Evolutionary conservation across 768 basidiomycete species (phyloP).

Genomic region (Naganishia antarctica): DNA sequence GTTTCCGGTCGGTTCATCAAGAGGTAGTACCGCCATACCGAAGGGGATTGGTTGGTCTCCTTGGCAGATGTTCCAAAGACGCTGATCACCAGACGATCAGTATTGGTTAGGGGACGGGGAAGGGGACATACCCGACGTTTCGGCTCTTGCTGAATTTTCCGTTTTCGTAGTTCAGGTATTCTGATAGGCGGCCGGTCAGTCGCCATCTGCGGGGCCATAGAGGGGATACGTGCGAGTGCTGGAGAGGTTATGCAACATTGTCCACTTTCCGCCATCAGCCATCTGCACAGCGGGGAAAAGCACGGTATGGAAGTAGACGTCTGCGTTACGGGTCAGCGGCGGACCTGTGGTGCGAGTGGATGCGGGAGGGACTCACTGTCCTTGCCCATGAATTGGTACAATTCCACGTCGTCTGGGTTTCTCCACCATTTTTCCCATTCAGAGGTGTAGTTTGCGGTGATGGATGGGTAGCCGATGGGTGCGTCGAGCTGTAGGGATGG

Average conservation of each 20-base stretch:
- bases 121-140: conserved; percentile 65
- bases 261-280: conserved; percentile 88
- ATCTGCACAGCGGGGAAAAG: conserved; percentile 87
- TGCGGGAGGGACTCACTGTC: conserved; percentile 56
- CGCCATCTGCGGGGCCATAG: background rate
- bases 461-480: conserved; percentile 92
- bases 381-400: conserved; percentile 99
- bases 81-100: conserved; percentile 22
- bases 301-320: conserved; percentile 93
- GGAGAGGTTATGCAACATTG: conserved; percentile 84
- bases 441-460: conserved; percentile 87
- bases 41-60: conserved; percentile 86
- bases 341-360: background rate
- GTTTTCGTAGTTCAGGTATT: conserved; percentile 96
- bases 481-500: conserved; percentile 72
- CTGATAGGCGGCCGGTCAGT: conserved; percentile 51
- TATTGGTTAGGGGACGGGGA: too few species aligned
- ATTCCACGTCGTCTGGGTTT: conserved; percentile 75
- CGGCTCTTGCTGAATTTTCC: conserved; percentile 98
- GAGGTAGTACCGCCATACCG: conserved; percentile 96
- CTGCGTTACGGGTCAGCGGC: conserved; percentile 26
- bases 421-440: conserved; percentile 99
- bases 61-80: conserved; percentile 93
- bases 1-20: conserved; percentile 88
- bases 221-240: conserved; percentile 69